phyloP scores from a whole-genome alignment of 805 yeast species.

The Zygosaccharomyces pseudorouxii region DNA sequence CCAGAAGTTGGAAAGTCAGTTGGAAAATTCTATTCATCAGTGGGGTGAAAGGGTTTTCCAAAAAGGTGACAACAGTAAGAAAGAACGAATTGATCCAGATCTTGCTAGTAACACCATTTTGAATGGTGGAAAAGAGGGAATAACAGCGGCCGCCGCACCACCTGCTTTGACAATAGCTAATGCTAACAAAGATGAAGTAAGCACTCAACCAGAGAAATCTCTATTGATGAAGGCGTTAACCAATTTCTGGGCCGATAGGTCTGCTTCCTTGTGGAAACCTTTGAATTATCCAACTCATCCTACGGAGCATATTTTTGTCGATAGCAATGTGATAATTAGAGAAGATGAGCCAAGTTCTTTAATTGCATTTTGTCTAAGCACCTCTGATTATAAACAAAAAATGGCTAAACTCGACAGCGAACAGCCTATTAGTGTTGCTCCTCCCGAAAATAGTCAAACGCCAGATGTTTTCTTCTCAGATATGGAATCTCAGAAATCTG shows the following conservation, averaged over 20 bases:
- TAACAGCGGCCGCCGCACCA: slow-evolving; percentile 18
- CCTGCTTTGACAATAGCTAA: slow-evolving; percentile 21
- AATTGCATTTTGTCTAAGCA: slow-evolving; percentile 86
- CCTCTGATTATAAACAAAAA: slow-evolving; percentile 73
- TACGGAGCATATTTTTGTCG: slow-evolving; percentile 87
- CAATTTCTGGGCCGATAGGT: slow-evolving; percentile 95
- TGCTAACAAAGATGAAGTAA: slow-evolving; percentile 26
- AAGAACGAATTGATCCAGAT: slow-evolving; percentile 10
- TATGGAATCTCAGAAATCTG: slow-evolving; percentile 7
- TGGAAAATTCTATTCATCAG: slow-evolving; percentile 31
- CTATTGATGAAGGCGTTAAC: slow-evolving; percentile 79
- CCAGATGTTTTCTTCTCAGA: slow-evolving; percentile 7
- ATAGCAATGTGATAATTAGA: slow-evolving; percentile 86
- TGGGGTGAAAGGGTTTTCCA: slow-evolving; percentile 30
- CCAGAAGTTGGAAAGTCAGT: slow-evolving; percentile 26
- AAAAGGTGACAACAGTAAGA: slow-evolving; percentile 5
- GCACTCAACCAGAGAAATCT: slow-evolving; percentile 56
- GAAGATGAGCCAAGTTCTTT: slow-evolving; percentile 96
- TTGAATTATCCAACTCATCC: slow-evolving; percentile 72
- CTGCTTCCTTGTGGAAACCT: slow-evolving; percentile 94
- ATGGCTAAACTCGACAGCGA: slow-evolving; percentile 37
- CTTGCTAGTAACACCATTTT: slow-evolving; percentile 11
- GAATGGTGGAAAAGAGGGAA: slow-evolving; percentile 9
- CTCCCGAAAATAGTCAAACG: slow-evolving; percentile 6
- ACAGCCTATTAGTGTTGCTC: slow-evolving; percentile 7